Conservation (phyloP, 108 stramenopile genomes). For the Mediolabrus comicus region DNA sequence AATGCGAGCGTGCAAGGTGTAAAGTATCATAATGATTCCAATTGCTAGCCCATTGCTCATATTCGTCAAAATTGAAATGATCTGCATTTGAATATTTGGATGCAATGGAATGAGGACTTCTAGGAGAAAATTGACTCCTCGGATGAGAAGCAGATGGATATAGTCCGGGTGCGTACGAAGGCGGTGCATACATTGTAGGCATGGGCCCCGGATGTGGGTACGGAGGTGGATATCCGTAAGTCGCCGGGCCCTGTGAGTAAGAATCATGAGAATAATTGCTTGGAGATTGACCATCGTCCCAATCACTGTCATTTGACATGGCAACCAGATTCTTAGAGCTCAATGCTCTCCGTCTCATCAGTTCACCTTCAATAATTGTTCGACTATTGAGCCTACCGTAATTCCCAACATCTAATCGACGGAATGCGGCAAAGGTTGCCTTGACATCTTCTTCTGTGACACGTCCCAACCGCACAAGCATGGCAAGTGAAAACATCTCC, state of each 20-base stretch:
- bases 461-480: slow-evolving; percentile 87
- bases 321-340: slow-evolving; percentile 23
- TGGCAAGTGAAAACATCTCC: slow-evolving; percentile 90
- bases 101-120: not conserved
- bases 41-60: slow-evolving; percentile 17
- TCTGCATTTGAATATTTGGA: not conserved
- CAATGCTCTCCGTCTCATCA: slow-evolving; percentile 23
- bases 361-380: slow-evolving; percentile 49
- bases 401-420: slow-evolving; percentile 72
- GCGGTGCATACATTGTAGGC: not conserved
- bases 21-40: not conserved
- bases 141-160: not conserved
- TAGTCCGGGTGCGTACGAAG: not conserved
- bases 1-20: not conserved
- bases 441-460: slow-evolving; percentile 82
- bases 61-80: slow-evolving; percentile 7
- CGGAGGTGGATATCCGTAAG: not conserved
- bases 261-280: not conserved
- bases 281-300: not conserved
- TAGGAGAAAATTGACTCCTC: not conserved
- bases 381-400: slow-evolving; percentile 59
- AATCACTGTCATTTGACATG: slow-evolving; percentile 3
- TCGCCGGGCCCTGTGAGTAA: not conserved
- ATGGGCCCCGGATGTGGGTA: not conserved
- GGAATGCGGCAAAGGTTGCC: slow-evolving; percentile 83